These are phyloP conservation scores for Gaultheria prostrata DNA, from an alignment of 148 eudicot species.

Conservation along the genomic window DNA sequence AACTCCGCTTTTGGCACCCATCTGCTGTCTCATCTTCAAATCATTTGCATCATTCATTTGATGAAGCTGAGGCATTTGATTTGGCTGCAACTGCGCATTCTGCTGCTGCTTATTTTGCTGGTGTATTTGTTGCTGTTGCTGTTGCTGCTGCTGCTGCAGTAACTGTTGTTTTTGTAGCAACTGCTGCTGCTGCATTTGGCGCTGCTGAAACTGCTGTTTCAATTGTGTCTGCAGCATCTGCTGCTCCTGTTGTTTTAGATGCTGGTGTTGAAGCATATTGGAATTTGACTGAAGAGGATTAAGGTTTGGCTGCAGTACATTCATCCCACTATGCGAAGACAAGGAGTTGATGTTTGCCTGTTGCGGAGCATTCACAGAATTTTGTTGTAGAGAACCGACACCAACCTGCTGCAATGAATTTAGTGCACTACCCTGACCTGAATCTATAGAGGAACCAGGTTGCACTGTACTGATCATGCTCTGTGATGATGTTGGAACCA, in stretches of 20 bases:
- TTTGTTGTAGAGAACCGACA: slow-evolving; percentile 65
- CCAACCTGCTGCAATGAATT: slow-evolving; percentile 69
- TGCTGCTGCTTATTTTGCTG: slow-evolving; percentile 65
- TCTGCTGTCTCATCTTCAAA: slow-evolving; percentile 58
- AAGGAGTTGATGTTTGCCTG: slow-evolving; percentile 51
- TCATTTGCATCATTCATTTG: slow-evolving; percentile 72
- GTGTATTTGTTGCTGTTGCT: slow-evolving; percentile 43
- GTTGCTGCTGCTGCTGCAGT: slow-evolving; percentile 45
- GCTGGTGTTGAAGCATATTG: slow-evolving; percentile 64
- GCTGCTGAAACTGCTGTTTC: slow-evolving; percentile 41
- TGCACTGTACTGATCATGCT: slow-evolving; percentile 49
- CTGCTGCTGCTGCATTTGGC: slow-evolving; percentile 48
- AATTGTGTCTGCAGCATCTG: slow-evolving; percentile 36
- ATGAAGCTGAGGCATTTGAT: slow-evolving; percentile 62
- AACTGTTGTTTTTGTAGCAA: slow-evolving; percentile 47
- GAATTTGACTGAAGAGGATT: slow-evolving; percentile 56
- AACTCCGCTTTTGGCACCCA: slow-evolving; percentile 58
- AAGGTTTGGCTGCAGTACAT: slow-evolving; percentile 48
- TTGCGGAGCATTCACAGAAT: slow-evolving; percentile 59
- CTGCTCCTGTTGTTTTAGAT: slow-evolving; percentile 71
- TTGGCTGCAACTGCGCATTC: slow-evolving; percentile 56
- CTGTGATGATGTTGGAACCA: slow-evolving; percentile 56
- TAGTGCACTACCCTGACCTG: slow-evolving; percentile 57
- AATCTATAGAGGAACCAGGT: slow-evolving; percentile 51
- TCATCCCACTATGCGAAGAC: slow-evolving; percentile 60